Percentiles rank a stretch among this genome's conserved stretches.
These are phyloP conservation scores for Colletotrichum kahawae DNA, from an alignment of 2,329 filamentous ascomycete species.

Conservation along the genomic window DNA sequence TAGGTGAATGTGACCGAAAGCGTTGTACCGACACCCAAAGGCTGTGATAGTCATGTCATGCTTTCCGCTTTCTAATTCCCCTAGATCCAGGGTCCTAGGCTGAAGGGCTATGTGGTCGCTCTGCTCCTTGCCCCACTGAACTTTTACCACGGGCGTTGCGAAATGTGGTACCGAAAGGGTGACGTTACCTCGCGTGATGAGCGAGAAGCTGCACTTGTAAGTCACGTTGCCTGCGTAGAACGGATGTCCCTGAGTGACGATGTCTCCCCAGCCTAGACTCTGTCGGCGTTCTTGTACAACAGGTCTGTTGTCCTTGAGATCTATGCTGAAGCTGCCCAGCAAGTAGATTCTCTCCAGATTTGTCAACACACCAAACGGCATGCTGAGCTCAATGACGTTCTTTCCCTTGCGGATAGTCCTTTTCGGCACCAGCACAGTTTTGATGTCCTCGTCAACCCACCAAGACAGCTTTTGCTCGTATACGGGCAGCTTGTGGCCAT, in stretches of 20 bases:
- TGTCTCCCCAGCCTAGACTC: slow-evolving; percentile 29
- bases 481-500: slow-evolving; percentile 13
- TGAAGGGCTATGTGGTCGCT: slow-evolving; percentile 6
- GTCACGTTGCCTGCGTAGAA: slow-evolving; percentile 29
- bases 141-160: slow-evolving; percentile 10
- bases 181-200: background rate
- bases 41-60: slow-evolving; percentile 5
- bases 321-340: slow-evolving; percentile 30
- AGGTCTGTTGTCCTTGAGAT: slow-evolving; percentile 11
- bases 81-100: background rate
- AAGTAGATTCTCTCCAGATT: slow-evolving; percentile 35
- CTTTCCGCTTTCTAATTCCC: background rate
- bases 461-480: slow-evolving; percentile 7
- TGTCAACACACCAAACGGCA: slow-evolving; percentile 32
- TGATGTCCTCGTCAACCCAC: slow-evolving; percentile 37
- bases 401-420: slow-evolving; percentile 25
- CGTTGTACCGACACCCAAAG: slow-evolving; percentile 3
- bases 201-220: slow-evolving; percentile 23
- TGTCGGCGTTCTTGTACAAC: background rate
- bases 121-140: background rate
- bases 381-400: slow-evolving; percentile 27
- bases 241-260: slow-evolving; percentile 26
- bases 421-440: slow-evolving; percentile 25
- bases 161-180: slow-evolving; percentile 9
- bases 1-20: slow-evolving; percentile 13